Conservation (phyloP, 306 rosid species). For the Lathyrus aphaca region DNA sequence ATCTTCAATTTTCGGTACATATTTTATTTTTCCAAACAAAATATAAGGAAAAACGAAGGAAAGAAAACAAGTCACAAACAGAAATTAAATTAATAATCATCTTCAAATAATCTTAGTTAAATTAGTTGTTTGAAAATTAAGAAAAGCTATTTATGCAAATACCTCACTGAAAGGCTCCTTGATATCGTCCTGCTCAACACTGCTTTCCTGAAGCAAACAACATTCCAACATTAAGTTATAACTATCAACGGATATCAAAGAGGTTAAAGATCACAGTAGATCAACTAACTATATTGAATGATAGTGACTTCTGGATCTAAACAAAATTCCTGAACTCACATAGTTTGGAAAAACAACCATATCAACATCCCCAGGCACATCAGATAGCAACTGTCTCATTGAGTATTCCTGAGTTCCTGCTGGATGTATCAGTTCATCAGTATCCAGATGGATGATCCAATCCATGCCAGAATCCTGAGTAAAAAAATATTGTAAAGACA, state of each 20-base stretch:
- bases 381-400: constrained; percentile 77
- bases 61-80: not conserved
- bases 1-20: not conserved
- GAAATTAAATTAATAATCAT: not conserved
- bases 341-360: constrained; percentile 94
- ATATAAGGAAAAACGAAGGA: constrained; percentile 18
- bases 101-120: constrained; percentile 7
- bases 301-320: constrained; percentile 18
- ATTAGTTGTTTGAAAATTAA: not conserved
- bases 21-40: constrained; percentile 20
- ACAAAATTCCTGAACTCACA: constrained; percentile 59
- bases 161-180: constrained; percentile 99
- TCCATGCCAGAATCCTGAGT: constrained; percentile 84
- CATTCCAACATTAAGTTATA: constrained; percentile 36
- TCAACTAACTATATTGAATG: constrained; percentile 20
- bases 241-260: constrained; percentile 23
- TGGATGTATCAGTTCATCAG: constrained; percentile 85
- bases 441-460: constrained; percentile 97
- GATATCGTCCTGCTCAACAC: constrained; percentile 87
- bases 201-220: constrained; percentile 76
- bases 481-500: constrained; percentile 22
- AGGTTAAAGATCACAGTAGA: constrained; percentile 30
- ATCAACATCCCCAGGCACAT: constrained; percentile 86
- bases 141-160: constrained; percentile 32
- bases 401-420: constrained; percentile 79